Evolutionary conservation across 805 yeast species (phyloP).

Genomic region (Peterozyma xylosa): DNA sequence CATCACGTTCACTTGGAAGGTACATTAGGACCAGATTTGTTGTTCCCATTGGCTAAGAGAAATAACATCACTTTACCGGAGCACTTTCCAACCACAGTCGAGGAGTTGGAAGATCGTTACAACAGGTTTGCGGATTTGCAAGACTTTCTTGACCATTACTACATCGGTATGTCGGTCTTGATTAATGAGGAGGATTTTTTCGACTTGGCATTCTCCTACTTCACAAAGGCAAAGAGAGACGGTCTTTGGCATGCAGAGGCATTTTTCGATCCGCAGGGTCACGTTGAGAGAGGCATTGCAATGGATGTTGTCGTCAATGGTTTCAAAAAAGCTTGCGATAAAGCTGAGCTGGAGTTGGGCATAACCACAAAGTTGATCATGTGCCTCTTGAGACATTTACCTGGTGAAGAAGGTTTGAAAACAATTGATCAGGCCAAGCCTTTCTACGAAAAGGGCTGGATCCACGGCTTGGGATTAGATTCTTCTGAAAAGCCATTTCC

Average conservation of each 20-base stretch:
- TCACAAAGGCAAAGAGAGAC: conserved; percentile 47
- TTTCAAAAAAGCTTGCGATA: conserved; percentile 57
- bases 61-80: conserved; percentile 55
- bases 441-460: conserved; percentile 46
- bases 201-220: conserved; percentile 71
- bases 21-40: conserved; percentile 67
- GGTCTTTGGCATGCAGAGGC: conserved; percentile 67
- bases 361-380: conserved; percentile 67
- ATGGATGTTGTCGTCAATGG: conserved; percentile 59
- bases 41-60: conserved; percentile 62
- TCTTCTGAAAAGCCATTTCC: conserved; percentile 76
- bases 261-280: conserved; percentile 84
- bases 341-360: conserved; percentile 52
- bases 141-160: conserved; percentile 73
- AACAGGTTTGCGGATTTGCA: conserved; percentile 59
- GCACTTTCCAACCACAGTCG: conserved; percentile 52
- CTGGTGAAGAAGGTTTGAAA: conserved; percentile 48
- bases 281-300: conserved; percentile 56
- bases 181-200: conserved; percentile 64
- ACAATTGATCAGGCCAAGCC: conserved; percentile 47
- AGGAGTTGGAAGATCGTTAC: conserved; percentile 52
- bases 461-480: conserved; percentile 77
- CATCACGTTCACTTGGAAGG: conserved; percentile 85
- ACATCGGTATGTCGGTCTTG: conserved; percentile 75
- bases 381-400: conserved; percentile 76